A percentile compares a stretch with the other conserved stretches of the same genome.
Evolutionary conservation across 73 alveolate species (phyloP).

Genomic region (Effrenium voratum): DNA sequence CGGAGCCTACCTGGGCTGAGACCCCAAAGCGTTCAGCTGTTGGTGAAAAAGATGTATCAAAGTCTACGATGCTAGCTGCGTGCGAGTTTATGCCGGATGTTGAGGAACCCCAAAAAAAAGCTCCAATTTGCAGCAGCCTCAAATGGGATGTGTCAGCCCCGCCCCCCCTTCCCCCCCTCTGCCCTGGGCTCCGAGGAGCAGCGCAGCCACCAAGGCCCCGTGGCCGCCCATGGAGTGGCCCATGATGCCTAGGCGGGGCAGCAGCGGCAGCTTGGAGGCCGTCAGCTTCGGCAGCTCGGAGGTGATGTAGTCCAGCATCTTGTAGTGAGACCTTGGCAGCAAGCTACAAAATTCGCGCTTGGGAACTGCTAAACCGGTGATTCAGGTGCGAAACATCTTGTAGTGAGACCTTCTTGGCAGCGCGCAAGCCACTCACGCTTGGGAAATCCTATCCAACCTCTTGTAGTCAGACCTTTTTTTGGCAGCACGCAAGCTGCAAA

Average conservation of each 20-base stretch:
- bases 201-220: constrained; percentile 95
- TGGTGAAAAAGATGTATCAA: too few relatives aligned
- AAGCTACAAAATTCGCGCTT: background rate
- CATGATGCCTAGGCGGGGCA: constrained; percentile 95
- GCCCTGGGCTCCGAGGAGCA: too few relatives aligned
- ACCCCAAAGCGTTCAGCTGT: too few relatives aligned
- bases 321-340: constrained; percentile 60
- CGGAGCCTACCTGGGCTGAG: too few relatives aligned
- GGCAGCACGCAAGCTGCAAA: background rate
- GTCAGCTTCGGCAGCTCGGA: constrained; percentile 95
- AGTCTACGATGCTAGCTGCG: background rate
- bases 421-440: background rate
- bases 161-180: too few relatives aligned
- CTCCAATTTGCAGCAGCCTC: background rate
- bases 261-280: constrained; percentile 94
- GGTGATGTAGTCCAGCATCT: constrained; percentile 95
- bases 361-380: background rate
- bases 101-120: background rate
- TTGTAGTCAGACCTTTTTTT: background rate
- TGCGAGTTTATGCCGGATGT: background rate
- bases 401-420: background rate
- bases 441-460: background rate
- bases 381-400: background rate
- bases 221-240: constrained; percentile 97
- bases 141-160: too few relatives aligned